Conservation (phyloP, 2,329 filamentous ascomycete genomes). For the Colletotrichum brevisporum region DNA sequence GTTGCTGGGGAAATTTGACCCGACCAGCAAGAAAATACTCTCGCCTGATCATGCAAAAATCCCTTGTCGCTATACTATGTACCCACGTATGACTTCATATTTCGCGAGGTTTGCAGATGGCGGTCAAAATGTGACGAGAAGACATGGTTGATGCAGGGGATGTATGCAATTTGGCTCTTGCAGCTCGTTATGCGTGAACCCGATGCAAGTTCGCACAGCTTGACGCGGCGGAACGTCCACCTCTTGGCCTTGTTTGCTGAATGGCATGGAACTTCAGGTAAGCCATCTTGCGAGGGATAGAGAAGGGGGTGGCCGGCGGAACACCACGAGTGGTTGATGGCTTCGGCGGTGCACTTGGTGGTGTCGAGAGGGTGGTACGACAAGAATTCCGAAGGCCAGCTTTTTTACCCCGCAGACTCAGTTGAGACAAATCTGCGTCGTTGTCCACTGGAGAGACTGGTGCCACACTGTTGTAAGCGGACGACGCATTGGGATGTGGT, state of each 20-base stretch:
- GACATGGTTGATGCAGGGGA: slow-evolving; percentile 40
- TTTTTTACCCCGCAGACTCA: slow-evolving; percentile 34
- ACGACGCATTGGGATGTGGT: slow-evolving; percentile 2
- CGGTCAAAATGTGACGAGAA: slow-evolving; percentile 41
- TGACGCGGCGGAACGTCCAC: slow-evolving; percentile 30
- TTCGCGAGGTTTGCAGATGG: slow-evolving; percentile 29
- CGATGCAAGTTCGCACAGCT: slow-evolving; percentile 34
- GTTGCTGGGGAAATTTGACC: slow-evolving; percentile 18
- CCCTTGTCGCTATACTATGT: slow-evolving; percentile 8
- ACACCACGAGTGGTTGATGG: slow-evolving; percentile 16
- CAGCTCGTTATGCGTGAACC: slow-evolving; percentile 35
- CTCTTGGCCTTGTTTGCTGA: slow-evolving; percentile 38
- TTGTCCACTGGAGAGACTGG: slow-evolving; percentile 6
- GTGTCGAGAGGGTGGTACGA: slow-evolving; percentile 31
- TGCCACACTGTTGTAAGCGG: slow-evolving; percentile 14
- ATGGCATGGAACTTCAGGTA: slow-evolving; percentile 7
- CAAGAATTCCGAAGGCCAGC: slow-evolving; percentile 18
- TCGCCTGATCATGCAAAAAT: neutral
- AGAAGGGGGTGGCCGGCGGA: slow-evolving; percentile 22
- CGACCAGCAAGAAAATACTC: slow-evolving; percentile 2
- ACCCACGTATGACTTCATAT: slow-evolving; percentile 38
- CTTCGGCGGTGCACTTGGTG: neutral
- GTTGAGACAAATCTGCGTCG: slow-evolving; percentile 31
- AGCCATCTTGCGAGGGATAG: slow-evolving; percentile 12
- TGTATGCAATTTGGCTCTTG: slow-evolving; percentile 30